Percentiles rank a stretch among this genome's conserved stretches.
These are phyloP conservation scores for Hyphopichia khmerensis DNA, from an alignment of 1,139 yeast genomes.

Conservation along the genomic window DNA sequence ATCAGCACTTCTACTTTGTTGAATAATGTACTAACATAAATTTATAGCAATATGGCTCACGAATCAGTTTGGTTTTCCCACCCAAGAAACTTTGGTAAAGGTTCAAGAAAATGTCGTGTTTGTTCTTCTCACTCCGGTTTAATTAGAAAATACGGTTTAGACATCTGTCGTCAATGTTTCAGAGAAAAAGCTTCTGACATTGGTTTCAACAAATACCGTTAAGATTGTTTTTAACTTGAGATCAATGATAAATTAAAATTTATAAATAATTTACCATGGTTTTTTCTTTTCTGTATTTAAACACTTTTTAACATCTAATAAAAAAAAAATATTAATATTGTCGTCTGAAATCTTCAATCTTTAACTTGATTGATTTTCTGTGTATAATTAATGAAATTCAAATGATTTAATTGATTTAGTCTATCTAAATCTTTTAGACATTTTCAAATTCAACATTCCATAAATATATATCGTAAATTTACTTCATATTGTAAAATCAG, in stretches of 20 bases:
- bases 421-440: too few relatives aligned
- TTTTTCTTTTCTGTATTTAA: not conserved
- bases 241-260: not conserved
- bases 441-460: not conserved
- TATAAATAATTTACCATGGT: too few relatives aligned
- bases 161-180: slow-evolving; percentile 99
- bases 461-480: not conserved
- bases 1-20: too few relatives aligned
- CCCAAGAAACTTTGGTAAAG: slow-evolving; percentile 99
- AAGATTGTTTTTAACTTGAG: slow-evolving; percentile 24
- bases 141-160: slow-evolving; percentile 99
- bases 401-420: not conserved
- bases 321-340: not conserved
- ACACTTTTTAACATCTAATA: too few relatives aligned
- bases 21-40: slow-evolving; percentile 27
- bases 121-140: slow-evolving; percentile 99
- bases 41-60: slow-evolving; percentile 87
- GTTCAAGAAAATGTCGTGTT: slow-evolving; percentile 99
- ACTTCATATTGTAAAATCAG: not conserved
- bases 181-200: slow-evolving; percentile 99
- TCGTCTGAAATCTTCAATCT: not conserved
- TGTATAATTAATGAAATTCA: slow-evolving; percentile 18
- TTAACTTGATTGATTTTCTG: slow-evolving; percentile 10
- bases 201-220: slow-evolving; percentile 99
- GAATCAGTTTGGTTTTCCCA: slow-evolving; percentile 99